Evolutionary conservation across 2,329 filamentous ascomycete genomes (phyloP), one percentile per base, ranked within the genome.

Genomic region (Alternaria sp.): DNA sequence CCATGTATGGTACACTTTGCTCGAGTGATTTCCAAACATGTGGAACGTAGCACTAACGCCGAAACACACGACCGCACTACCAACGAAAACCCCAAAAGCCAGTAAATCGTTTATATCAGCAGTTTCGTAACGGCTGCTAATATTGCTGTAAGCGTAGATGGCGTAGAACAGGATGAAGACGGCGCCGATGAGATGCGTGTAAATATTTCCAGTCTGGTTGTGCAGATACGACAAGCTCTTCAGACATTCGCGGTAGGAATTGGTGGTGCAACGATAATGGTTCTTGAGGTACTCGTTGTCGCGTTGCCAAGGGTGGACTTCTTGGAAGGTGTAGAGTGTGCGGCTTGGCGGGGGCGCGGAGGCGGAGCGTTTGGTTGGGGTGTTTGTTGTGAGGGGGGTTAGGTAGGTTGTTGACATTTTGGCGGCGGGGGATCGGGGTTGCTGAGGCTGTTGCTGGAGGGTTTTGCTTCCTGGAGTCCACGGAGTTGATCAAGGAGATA

Each of bases 261-360:
- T 43, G 1, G 59, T 57, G 9, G 45, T 61, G 8, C 28, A 23
- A 11, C 59, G 59, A 12, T 61, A 61, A 23, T 57, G 47, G 30
- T 47, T 45, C 25, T 13, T 28, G 4, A 61, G 30, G 23, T 57
- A 61, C 45, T 61, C 59, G n/a, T 61, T 61, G 44, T 61, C 59
- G 30, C 53, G 59, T 49, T 61, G 59, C 59, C 59, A 61, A 51
- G 59, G 43, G 43, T 61, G 52, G 21, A 61, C 45, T 45, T 61
- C 59, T 26, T 61, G 52, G 53, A 61, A 61, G 17, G 59, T 61
- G 25, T 50, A 57, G 36, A 57, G 47, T 9, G 43, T 26, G 81
- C 12, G 74, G 69, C 6, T 54, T 10, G 36, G 30, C 19, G 57
- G 21, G 19, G 49, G 32, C 49, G 32, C 36, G 49, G 49, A 30